A percentile compares a stretch with the other conserved stretches of the same genome.
Conservation (phyloP, 331 rosid species). For the Rosa hybrid region DNA sequence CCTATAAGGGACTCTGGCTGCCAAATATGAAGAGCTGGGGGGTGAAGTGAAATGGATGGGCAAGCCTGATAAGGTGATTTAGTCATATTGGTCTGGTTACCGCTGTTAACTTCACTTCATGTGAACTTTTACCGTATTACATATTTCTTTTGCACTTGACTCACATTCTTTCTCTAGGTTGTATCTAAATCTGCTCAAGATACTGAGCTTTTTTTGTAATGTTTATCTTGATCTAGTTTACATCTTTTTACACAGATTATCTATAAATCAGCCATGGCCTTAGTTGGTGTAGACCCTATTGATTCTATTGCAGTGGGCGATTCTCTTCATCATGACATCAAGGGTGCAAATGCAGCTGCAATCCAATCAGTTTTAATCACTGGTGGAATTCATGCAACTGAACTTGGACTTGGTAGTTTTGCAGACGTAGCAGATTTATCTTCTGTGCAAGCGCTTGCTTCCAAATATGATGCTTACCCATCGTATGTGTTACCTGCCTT, state of each 20-base stretch:
- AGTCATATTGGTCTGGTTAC: constrained; percentile 3
- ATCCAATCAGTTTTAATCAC: constrained; percentile 69
- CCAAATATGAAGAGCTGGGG: constrained; percentile 83
- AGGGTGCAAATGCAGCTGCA: constrained; percentile 89
- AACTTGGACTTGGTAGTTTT: constrained; percentile 64
- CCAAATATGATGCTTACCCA: constrained; percentile 67
- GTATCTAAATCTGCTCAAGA: background rate
- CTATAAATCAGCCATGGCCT: constrained; percentile 72
- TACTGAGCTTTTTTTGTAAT: background rate
- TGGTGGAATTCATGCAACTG: constrained; percentile 80
- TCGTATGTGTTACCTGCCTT: constrained; percentile 76
- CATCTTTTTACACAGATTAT: constrained; percentile 54
- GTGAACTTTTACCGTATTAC: background rate
- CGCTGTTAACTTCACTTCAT: constrained; percentile 15
- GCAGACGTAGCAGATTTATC: constrained; percentile 63
- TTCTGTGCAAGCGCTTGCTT: constrained; percentile 61
- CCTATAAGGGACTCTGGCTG: constrained; percentile 74
- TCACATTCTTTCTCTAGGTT: background rate
- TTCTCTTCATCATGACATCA: constrained; percentile 93
- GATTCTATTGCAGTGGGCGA: constrained; percentile 90
- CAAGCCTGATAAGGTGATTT: constrained; percentile 81
- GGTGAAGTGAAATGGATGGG: constrained; percentile 99
- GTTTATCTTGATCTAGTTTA: background rate
- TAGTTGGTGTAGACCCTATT: constrained; percentile 61
- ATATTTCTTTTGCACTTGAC: background rate